Base-by-base conservation (phyloP, 805 yeast genomes). In the Tetrapisispora pingtungensis region DNA sequence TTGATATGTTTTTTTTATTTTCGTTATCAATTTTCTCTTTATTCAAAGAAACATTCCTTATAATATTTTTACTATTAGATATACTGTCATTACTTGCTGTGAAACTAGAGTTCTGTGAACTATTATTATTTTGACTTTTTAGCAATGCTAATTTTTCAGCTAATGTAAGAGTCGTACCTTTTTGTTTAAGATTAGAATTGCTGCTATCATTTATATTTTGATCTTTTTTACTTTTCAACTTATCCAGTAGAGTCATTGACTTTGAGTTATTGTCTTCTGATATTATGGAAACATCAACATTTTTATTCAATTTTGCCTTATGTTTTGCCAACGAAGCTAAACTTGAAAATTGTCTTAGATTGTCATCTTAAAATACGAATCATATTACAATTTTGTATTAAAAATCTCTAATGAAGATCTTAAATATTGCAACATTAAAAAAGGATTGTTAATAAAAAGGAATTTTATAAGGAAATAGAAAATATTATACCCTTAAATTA, bases 311-410 rank as follows among this genome's bases (percentile, higher is more conserved):
- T 32, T 28, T 45, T 7, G 48, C 47, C 32, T 35, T 48, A 3
- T 40, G 37, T 33, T 51, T 50, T 13, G 54, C 54, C 15, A 50
- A 39, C 36, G 40, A 46, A 15, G 49, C 54, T 36, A 50, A 40
- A 27, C 44, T 48, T n/a, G 52, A 48, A 46, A 48, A 42, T 18
- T 47, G 46, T 24, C 40, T 43, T 14, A 10, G 10, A 28, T 15
- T 10, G 13, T 12, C 15, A 13, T 10, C 40, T 41, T 28, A 18
- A n/a, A 10, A 3, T 18, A 33, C 19, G 7, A 7, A 34, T 18
- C 8, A 22, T 22, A 22, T 22, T 22, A 34, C 22, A 14, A 10
- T 14, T 27, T 8, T 27, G 13, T 22, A 39, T 27, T 30, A 15
- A 39, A n/a, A 39, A 13, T 20, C 8, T 10, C 15, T 6, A 35